Evolutionary conservation across 2,329 filamentous ascomycete genomes (phyloP), one percentile per base, ranked within the genome.

Genomic region (Davidsoniella australis): DNA sequence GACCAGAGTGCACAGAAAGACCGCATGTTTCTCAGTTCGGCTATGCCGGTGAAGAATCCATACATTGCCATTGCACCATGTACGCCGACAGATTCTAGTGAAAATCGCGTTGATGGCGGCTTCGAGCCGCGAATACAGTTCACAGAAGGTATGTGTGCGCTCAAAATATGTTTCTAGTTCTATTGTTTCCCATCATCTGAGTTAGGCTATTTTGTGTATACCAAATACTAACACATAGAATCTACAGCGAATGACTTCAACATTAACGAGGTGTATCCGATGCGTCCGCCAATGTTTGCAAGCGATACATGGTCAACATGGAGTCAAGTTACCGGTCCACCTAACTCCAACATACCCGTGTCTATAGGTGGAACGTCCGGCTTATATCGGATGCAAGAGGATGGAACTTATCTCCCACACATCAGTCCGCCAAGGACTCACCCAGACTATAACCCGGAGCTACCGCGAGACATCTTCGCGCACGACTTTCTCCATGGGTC

Each of bases 281-380:
- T 36, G 12, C 12, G 8, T 18, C 36, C 14, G 8, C 6, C 44
- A 7, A 14, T n/a, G 5, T 17, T 17, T 40, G 40, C 14, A 16
- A 26, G 14, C 9, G 44, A 51, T 24, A 41, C 36, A 33, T 48
- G 50, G 50, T 24, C 38, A 20, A 46, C 47, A 10, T 60, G 68
- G 10, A 55, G 76, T 2, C 54, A 77, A 12, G 60, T 73, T 29
- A 69, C 71, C 0, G 76, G 74, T 36, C 69, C 69, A 2, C 68
- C 75, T 2, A 63, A 65, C n/a, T 63, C 69, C 1, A 56, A 59
- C 1, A 60, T 78, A 4, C 38, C 40, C 14, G 43, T 38, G 5
- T 54, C 50, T 20, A 46, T 52, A 37, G 50, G 39, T 8, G 50
- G 49, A 5, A 54, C 24, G 16, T 33, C 33, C 23, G 53, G 53